Conservation (phyloP, 75 land plant genomes). For the Sequoiadendron giganteum region DNA sequence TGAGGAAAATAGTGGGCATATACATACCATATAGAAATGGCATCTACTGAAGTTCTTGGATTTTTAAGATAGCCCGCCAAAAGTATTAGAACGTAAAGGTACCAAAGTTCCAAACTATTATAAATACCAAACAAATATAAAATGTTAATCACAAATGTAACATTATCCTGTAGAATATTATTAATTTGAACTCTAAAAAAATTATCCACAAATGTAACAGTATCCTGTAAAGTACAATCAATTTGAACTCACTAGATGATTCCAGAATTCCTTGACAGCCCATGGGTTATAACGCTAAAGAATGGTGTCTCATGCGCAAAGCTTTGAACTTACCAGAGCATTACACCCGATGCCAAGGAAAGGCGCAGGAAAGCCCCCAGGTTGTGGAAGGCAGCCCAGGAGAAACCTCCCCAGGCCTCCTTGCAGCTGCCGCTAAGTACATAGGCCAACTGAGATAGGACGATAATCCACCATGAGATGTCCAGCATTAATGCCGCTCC, state of each 20-base stretch:
- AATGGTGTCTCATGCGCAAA: too few species aligned
- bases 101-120: conserved; percentile 37
- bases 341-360: conserved; percentile 49
- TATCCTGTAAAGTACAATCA: too few species aligned
- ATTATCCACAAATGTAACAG: too few species aligned
- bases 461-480: conserved; percentile 31
- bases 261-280: too few species aligned
- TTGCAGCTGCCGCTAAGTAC: conserved; percentile 32
- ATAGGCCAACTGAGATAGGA: conserved; percentile 28
- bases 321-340: conserved; percentile 38
- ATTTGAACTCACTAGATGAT: too few species aligned
- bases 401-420: conserved; percentile 48
- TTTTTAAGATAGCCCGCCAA: conserved; percentile 34
- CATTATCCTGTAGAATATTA: too few species aligned
- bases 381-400: conserved; percentile 39
- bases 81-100: conserved; percentile 24
- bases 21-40: conserved; percentile 42
- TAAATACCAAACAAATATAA: background rate
- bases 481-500: conserved; percentile 47
- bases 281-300: too few species aligned
- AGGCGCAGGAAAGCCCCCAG: conserved; percentile 35
- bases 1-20: background rate
- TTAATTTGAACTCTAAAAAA: too few species aligned
- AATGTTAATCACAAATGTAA: too few species aligned
- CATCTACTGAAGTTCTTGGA: conserved; percentile 29